phyloP scores from a whole-genome alignment of 1,284 basidiomycete genomes.

The Puccinia hordei region DNA sequence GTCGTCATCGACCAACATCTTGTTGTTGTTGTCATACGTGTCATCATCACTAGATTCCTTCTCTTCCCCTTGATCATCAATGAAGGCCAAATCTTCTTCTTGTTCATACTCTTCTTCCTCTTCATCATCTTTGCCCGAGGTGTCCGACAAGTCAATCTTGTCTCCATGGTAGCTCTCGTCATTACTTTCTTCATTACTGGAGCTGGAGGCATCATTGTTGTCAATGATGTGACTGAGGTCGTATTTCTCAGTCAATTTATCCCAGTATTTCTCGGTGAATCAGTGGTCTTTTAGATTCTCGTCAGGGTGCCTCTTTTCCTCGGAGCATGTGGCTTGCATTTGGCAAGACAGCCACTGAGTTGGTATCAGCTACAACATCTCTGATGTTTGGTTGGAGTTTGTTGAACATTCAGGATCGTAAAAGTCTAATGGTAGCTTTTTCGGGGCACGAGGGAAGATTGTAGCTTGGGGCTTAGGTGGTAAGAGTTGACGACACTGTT shows the following conservation, averaged over 20 bases:
- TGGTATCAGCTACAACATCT: neutral
- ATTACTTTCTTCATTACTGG: neutral
- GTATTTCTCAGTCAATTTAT: neutral
- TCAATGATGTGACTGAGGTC: constrained; percentile 23
- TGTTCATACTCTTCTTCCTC: neutral
- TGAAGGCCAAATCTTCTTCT: neutral
- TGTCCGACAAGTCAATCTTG: neutral
- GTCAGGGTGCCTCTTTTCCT: neutral
- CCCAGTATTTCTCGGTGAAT: constrained; percentile 26
- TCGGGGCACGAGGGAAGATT: neutral
- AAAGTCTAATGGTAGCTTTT: constrained; percentile 8
- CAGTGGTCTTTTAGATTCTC: constrained; percentile 6
- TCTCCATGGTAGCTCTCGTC: neutral
- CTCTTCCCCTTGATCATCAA: neutral
- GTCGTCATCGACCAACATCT: constrained; percentile 26
- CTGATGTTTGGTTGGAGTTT: constrained; percentile 13
- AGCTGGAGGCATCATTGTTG: neutral
- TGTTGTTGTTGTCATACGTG: constrained; percentile 1
- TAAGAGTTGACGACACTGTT: neutral
- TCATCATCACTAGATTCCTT: neutral
- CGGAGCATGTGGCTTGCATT: neutral
- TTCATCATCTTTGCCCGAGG: neutral
- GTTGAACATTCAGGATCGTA: constrained; percentile 21
- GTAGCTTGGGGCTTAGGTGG: neutral
- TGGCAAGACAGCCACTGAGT: constrained; percentile 10